A percentile compares a stretch with the other conserved stretches of the same genome.
Conservation (phyloP, 2,329 filamentous ascomycete genomes). For the Microdochium trichocladiopsis region DNA sequence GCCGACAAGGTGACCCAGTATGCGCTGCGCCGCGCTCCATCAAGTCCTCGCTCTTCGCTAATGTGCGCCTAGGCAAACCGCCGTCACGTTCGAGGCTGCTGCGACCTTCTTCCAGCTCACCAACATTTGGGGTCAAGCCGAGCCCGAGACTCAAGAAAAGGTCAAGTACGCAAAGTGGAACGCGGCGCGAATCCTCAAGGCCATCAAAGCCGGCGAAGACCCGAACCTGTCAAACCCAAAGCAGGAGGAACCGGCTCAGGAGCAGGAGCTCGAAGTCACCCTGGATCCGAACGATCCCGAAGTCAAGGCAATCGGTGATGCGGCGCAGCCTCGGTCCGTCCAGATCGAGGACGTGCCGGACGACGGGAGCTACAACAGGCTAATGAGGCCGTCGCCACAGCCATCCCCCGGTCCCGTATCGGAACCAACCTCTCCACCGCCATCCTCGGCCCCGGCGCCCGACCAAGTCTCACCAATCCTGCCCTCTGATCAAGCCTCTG, state of each 20-base stretch:
- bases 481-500: conserved; percentile 15
- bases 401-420: conserved; percentile 26
- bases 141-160: conserved; percentile 73
- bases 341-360: conserved; percentile 49
- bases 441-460: conserved; percentile 14
- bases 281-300: conserved; percentile 62
- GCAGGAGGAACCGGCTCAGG: conserved; percentile 41
- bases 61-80: conserved; percentile 61
- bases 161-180: conserved; percentile 98
- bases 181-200: conserved; percentile 81
- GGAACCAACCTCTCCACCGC: conserved; percentile 23
- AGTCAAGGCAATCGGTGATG: conserved; percentile 35
- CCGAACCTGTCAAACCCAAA: conserved; percentile 87
- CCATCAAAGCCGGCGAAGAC: conserved; percentile 83
- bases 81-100: conserved; percentile 87
- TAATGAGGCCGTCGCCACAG: conserved; percentile 14
- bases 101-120: conserved; percentile 87
- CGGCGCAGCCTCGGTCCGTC: conserved; percentile 25
- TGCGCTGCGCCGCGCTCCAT: too few relatives aligned
- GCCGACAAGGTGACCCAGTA: conserved; percentile 79
- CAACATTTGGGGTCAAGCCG: conserved; percentile 72
- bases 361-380: conserved; percentile 21
- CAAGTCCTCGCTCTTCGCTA: too few relatives aligned
- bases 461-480: conserved; percentile 24
- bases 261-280: conserved; percentile 32